Base-by-base conservation (phyloP, 306 rosid species). In the Cicer cuneatum region DNA sequence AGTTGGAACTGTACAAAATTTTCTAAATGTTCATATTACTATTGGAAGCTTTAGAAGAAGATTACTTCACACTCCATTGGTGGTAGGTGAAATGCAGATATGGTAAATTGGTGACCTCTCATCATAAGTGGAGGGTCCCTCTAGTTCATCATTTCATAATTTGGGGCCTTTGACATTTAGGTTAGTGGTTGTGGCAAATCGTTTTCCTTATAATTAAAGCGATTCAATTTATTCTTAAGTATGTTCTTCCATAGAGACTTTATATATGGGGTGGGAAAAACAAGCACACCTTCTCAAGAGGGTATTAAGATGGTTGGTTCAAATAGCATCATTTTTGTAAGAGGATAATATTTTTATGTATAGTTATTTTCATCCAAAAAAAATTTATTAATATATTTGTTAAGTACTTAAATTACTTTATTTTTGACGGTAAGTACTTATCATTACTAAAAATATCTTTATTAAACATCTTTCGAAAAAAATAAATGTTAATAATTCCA, bases 21-120 rank as follows among this genome's bases (percentile, higher is more conserved):
- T 71, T 57, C 57, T 3, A 9, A 3, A 6, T 52, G 42, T 63
- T 74, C 71, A 82, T 16, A 66, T 19, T 41, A 52, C 52, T 41
- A 64, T 64, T 58, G 10, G 71, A 35, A 41, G 40, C 51, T 58
- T 39, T 5, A 42, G 21, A 75, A 52, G 18, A 72, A 40, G 37
- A 46, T 38, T 76, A 52, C 48, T 73, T 37, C 79, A 45, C 46
- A 18, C 14, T 33, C 12, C 11, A 43, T 8, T 2, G n/a, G 74
- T 39, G 72, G 83, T 70, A 15, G 86, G 83, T 75, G 70, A 66
- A 18, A 16, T 11, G 12, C 6, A 12, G 12, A 66, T 43, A 16
- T 57, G 29, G 8, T 5, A 37, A 41, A 9, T 41, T 54, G 16
- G 75, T 24, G 14, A 47, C 65, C 71, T 37, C 41, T 24, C 41